A percentile compares a stretch with the other conserved stretches of the same genome.
Conservation (phyloP, 352 stramenopile genomes). For the Globisporangium megalacanthum region DNA sequence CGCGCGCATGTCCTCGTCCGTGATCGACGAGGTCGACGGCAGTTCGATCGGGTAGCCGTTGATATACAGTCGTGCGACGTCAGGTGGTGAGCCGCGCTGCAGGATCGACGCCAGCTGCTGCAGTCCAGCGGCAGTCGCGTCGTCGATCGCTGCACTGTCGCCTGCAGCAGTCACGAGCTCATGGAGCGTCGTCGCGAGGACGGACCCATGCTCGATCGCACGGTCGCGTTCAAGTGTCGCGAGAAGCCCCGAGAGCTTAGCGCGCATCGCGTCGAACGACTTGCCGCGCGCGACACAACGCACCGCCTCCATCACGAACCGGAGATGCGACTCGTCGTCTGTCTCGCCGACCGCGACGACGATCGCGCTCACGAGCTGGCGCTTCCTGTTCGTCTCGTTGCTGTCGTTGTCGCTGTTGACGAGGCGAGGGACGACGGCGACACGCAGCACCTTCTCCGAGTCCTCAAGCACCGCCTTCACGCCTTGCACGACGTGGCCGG, state of each 20-base stretch:
- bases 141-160: slow-evolving; percentile 5
- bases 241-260: slow-evolving; percentile 46
- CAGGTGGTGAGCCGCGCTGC: slow-evolving; percentile 24
- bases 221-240: slow-evolving; percentile 19
- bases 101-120: slow-evolving; percentile 41
- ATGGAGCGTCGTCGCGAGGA: slow-evolving; percentile 12
- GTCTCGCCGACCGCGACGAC: slow-evolving; percentile 44
- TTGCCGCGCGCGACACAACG: slow-evolving; percentile 53
- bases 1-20: slow-evolving; percentile 52
- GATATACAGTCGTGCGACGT: slow-evolving; percentile 49
- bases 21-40: slow-evolving; percentile 35
- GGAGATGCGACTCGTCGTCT: slow-evolving; percentile 42
- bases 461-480: slow-evolving; percentile 68
- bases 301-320: slow-evolving; percentile 52
- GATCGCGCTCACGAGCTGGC: slow-evolving; percentile 37
- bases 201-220: neutral
- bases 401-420: slow-evolving; percentile 5
- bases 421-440: slow-evolving; percentile 51
- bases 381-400: slow-evolving; percentile 7
- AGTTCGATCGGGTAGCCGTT: slow-evolving; percentile 67
- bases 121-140: slow-evolving; percentile 21
- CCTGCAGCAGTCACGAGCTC: slow-evolving; percentile 13
- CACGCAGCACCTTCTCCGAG: slow-evolving; percentile 50
- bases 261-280: slow-evolving; percentile 33
- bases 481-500: slow-evolving; percentile 43